These are phyloP conservation scores for Talaromyces sp. DNA, from an alignment of 2,329 filamentous ascomycete species.

Conservation along the genomic window DNA sequence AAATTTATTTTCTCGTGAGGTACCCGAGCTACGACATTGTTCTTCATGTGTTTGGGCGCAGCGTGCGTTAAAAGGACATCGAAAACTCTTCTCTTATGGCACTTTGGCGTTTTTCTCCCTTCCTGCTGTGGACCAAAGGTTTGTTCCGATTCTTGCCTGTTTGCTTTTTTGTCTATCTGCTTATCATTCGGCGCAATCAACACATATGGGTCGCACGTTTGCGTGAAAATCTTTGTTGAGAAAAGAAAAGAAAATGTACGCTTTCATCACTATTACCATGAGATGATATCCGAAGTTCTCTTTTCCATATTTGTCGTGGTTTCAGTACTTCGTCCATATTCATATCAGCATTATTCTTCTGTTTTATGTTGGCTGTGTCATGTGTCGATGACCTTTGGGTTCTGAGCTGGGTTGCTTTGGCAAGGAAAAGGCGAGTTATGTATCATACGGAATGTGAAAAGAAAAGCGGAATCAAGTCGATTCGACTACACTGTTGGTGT, in stretches of 20 bases:
- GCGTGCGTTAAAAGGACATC: background rate
- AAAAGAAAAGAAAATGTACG: constrained; percentile 1
- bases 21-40: no score
- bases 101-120: constrained; percentile 5
- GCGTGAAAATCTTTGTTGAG: constrained; percentile 7
- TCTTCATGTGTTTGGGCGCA: background rate
- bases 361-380: no score
- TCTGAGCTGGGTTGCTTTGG: background rate
- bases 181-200: constrained; percentile 9
- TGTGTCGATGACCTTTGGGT: background rate
- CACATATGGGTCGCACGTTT: constrained; percentile 1
- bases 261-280: background rate
- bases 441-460: constrained; percentile 4
- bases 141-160: background rate
- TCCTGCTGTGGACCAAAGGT: constrained; percentile 7
- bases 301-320: background rate
- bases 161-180: background rate
- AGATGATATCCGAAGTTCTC: constrained; percentile 11
- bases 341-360: background rate
- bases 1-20: background rate
- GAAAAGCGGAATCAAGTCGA: background rate
- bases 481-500: background rate
- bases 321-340: background rate
- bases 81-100: background rate
- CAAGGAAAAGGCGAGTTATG: background rate